Percentiles rank a stretch among this genome's conserved stretches.
Conservation (phyloP, 1,284 basidiomycete genomes). For the Tilletia caries region DNA sequence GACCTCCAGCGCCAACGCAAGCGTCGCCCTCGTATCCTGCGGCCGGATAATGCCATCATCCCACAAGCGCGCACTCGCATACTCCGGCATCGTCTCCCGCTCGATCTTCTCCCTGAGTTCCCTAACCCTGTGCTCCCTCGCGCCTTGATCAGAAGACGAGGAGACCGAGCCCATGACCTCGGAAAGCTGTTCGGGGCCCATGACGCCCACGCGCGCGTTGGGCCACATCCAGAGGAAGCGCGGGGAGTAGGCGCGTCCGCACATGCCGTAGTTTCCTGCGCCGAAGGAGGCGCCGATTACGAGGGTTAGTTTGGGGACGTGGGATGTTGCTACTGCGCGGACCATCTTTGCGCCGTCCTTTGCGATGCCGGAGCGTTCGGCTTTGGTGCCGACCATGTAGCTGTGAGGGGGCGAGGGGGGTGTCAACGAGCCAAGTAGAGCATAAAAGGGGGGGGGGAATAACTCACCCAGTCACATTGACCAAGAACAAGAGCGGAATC, state of each 20-base stretch:
- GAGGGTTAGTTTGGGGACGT: constrained; percentile 90
- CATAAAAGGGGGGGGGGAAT: not conserved
- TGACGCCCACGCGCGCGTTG: constrained; percentile 90
- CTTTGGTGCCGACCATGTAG: constrained; percentile 92
- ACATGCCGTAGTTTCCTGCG: constrained; percentile 74
- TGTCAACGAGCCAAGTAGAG: not conserved
- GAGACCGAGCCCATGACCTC: constrained; percentile 88
- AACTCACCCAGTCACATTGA: constrained; percentile 70
- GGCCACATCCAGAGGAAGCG: constrained; percentile 98
- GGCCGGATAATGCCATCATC: constrained; percentile 92
- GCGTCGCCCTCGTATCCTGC: constrained; percentile 79
- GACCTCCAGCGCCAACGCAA: constrained; percentile 78
- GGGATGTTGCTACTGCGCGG: constrained; percentile 85
- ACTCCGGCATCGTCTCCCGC: constrained; percentile 75
- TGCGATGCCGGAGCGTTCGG: constrained; percentile 88
- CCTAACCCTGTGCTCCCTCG: constrained; percentile 19
- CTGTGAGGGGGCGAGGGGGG: not conserved
- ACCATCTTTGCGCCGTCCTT: constrained; percentile 99
- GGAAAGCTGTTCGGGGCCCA: constrained; percentile 88
- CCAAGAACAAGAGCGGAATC: constrained; percentile 85
- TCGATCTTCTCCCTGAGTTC: constrained; percentile 78
- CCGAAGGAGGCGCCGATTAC: constrained; percentile 93
- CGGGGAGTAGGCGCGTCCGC: constrained; percentile 70
- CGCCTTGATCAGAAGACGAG: constrained; percentile 9
- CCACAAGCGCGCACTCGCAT: constrained; percentile 85